Conservation (phyloP, 1,139 yeast species). For the Geotrichum aggregatum region DNA sequence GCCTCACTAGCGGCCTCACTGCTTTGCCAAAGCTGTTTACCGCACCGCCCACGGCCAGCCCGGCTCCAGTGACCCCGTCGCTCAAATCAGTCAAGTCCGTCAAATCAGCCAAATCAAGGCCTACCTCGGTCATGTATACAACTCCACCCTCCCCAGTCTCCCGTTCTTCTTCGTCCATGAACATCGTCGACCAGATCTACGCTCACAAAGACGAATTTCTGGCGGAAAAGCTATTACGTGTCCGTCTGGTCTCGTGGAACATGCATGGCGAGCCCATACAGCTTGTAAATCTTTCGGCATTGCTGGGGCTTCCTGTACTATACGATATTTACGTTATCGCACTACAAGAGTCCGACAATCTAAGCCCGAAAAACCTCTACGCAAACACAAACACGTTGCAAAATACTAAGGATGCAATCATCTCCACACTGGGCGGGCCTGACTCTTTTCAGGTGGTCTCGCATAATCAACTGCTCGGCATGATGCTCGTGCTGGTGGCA, state of each 20-base stretch:
- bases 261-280: slow-evolving; percentile 15
- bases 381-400: slow-evolving; percentile 44
- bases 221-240: not conserved
- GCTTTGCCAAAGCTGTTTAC: slow-evolving; percentile 9
- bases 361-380: slow-evolving; percentile 43
- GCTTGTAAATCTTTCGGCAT: slow-evolving; percentile 2
- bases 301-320: slow-evolving; percentile 16
- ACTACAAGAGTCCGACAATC: slow-evolving; percentile 52
- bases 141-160: not conserved
- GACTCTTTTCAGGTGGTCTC: slow-evolving; percentile 36
- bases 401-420: slow-evolving; percentile 39
- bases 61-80: not conserved
- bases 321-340: slow-evolving; percentile 45
- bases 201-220: slow-evolving; percentile 5
- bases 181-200: slow-evolving; percentile 5
- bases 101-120: not conserved
- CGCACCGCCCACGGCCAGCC: not conserved
- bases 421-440: slow-evolving; percentile 31
- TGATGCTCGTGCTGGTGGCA: slow-evolving; percentile 45
- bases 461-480: slow-evolving; percentile 48
- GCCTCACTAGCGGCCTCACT: slow-evolving; percentile 5
- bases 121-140: not conserved
- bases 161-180: not conserved
- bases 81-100: not conserved
- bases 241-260: slow-evolving; percentile 16